phyloP scores from a whole-genome alignment of 1,284 basidiomycete genomes.

The Cutaneotrichosporon cutaneum region DNA sequence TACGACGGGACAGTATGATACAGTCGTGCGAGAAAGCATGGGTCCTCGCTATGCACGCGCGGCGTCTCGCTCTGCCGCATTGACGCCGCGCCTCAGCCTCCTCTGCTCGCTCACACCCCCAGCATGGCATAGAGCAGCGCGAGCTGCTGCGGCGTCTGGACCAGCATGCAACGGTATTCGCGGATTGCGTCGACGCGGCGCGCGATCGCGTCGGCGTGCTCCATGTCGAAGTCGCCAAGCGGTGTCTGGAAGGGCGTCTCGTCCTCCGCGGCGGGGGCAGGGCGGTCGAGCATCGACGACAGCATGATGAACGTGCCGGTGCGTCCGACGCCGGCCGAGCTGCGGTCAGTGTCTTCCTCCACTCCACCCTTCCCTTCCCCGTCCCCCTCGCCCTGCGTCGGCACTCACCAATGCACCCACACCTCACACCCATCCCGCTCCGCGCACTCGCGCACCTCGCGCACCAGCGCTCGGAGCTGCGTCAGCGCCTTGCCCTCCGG shows the following conservation, averaged over 20 bases:
- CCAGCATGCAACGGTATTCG: constrained; percentile 40
- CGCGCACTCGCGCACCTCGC: constrained; percentile 25
- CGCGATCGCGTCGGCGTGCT: constrained; percentile 30
- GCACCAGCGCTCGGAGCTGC: constrained; percentile 32
- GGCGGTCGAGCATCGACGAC: constrained; percentile 31
- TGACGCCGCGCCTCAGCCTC: too few relatives aligned
- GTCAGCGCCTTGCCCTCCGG: constrained; percentile 34
- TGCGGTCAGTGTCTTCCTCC: constrained; percentile 14
- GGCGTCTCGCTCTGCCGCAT: too few relatives aligned
- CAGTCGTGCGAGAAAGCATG: too few relatives aligned
- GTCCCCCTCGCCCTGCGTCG: neutral
- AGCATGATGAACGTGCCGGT: constrained; percentile 49
- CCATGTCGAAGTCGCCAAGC: constrained; percentile 27
- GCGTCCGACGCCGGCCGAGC: constrained; percentile 49
- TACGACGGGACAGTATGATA: too few relatives aligned
- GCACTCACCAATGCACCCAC: constrained; percentile 51
- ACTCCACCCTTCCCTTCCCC: neutral
- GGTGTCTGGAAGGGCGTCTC: constrained; percentile 19
- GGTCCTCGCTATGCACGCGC: too few relatives aligned
- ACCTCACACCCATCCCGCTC: constrained; percentile 38
- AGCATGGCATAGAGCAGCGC: constrained; percentile 27
- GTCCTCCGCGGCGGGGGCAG: neutral
- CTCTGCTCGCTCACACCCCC: neutral
- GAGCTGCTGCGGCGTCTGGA: constrained; percentile 43
- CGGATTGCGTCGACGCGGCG: constrained; percentile 39